Evolutionary conservation across 139 green algal genomes (phyloP).

Genomic region (Chlorella sp.): DNA sequence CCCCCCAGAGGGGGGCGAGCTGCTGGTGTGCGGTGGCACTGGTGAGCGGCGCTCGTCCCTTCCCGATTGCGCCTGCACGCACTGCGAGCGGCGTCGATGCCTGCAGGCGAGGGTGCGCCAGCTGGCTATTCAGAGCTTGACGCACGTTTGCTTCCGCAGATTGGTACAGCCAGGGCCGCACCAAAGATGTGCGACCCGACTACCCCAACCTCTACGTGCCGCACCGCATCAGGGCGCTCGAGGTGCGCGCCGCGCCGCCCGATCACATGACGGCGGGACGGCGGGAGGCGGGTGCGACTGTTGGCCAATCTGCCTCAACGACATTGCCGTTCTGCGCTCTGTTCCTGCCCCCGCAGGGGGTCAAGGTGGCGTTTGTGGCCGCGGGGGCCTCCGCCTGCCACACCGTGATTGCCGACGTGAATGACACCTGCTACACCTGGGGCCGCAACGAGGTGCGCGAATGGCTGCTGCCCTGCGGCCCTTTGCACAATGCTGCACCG

Average conservation of each 20-base stretch:
- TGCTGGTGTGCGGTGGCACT: slow-evolving; percentile 81
- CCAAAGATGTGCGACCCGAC: slow-evolving; percentile 28
- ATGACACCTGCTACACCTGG: slow-evolving; percentile 85
- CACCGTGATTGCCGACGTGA: slow-evolving; percentile 64
- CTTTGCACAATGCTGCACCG: neutral
- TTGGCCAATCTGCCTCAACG: too few species aligned
- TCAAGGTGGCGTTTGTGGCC: slow-evolving; percentile 78
- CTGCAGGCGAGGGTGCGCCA: slow-evolving; percentile 12
- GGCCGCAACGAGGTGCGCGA: slow-evolving; percentile 83
- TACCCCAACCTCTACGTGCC: slow-evolving; percentile 82
- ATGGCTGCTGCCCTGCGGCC: too few species aligned
- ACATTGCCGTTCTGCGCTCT: neutral
- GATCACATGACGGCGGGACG: too few species aligned
- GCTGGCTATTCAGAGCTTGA: slow-evolving; percentile 70
- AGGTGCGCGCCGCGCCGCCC: slow-evolving; percentile 46
- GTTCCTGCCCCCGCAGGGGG: slow-evolving; percentile 42
- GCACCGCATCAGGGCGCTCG: slow-evolving; percentile 66
- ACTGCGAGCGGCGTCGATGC: too few species aligned
- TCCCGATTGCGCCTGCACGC: too few species aligned
- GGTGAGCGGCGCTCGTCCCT: slow-evolving; percentile 58
- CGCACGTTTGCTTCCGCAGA: slow-evolving; percentile 63
- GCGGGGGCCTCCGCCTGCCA: slow-evolving; percentile 76
- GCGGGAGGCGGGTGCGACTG: too few species aligned
- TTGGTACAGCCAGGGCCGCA: slow-evolving; percentile 5
- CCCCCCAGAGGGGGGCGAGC: slow-evolving; percentile 41